These are phyloP conservation scores for Rugonectria rugulosa DNA, from an alignment of 2,329 filamentous ascomycete species.

Conservation along the genomic window DNA sequence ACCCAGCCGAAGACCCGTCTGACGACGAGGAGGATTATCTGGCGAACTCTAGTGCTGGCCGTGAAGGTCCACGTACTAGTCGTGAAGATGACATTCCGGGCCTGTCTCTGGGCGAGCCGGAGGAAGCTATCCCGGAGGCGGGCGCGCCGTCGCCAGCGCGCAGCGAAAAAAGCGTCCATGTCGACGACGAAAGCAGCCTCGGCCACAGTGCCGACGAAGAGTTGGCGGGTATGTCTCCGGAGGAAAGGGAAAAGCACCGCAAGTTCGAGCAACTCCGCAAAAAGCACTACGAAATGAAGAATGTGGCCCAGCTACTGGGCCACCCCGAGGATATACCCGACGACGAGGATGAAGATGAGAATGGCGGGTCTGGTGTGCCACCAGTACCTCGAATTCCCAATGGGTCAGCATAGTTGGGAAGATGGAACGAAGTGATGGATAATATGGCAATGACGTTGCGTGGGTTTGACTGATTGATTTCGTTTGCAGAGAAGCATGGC, in stretches of 20 bases:
- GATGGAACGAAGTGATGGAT: constrained; percentile 5
- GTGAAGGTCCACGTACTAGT: constrained; percentile 49
- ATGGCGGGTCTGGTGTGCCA: constrained; percentile 52
- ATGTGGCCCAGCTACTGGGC: constrained; percentile 86
- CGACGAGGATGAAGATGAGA: constrained; percentile 67
- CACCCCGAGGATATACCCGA: constrained; percentile 73
- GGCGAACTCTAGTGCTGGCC: constrained; percentile 39
- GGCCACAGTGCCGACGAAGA: constrained; percentile 66
- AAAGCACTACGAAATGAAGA: constrained; percentile 98
- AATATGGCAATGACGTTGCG: constrained; percentile 18
- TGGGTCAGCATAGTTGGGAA: constrained; percentile 40
- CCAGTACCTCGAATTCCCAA: constrained; percentile 56
- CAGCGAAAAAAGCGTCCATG: constrained; percentile 77
- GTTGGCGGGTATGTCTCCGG: constrained; percentile 62
- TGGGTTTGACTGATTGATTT: constrained; percentile 10
- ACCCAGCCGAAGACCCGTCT: constrained; percentile 85
- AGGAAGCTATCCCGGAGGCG: constrained; percentile 69
- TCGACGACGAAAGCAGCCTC: constrained; percentile 69
- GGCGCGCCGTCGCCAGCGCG: constrained; percentile 42
- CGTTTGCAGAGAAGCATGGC: constrained; percentile 15
- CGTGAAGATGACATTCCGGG: constrained; percentile 84
- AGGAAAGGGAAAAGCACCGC: constrained; percentile 89
- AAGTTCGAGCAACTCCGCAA: constrained; percentile 91
- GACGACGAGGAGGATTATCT: constrained; percentile 71
- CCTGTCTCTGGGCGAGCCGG: constrained; percentile 90